Conservation (phyloP, 2,329 filamentous ascomycete species). For the Aspergillus puulaauensis region DNA sequence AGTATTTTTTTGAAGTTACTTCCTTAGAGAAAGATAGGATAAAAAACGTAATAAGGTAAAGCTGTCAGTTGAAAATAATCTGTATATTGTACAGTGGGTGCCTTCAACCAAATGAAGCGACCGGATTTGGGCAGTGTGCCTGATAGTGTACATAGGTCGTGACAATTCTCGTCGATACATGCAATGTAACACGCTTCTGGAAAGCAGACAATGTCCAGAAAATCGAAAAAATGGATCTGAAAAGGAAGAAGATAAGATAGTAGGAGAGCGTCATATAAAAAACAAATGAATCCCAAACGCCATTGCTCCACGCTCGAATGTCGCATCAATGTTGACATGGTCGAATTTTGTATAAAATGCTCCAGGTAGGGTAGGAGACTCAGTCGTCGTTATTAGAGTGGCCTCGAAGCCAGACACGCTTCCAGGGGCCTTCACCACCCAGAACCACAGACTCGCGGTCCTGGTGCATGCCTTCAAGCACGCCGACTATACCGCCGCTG, state of each 20-base stretch:
- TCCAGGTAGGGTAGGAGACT: not conserved
- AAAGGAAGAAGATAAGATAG: slow-evolving; percentile 8
- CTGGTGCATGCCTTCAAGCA: slow-evolving; percentile 68
- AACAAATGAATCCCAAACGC: slow-evolving; percentile 20
- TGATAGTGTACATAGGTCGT: slow-evolving; percentile 23
- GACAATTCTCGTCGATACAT: slow-evolving; percentile 15
- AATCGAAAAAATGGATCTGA: not conserved
- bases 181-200: slow-evolving; percentile 16
- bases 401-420: slow-evolving; percentile 42
- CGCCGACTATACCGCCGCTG: slow-evolving; percentile 64
- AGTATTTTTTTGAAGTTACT: no score
- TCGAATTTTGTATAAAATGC: not conserved
- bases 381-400: slow-evolving; percentile 32
- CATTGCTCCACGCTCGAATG: slow-evolving; percentile 27
- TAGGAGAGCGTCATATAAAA: slow-evolving; percentile 24
- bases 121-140: not conserved
- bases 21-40: no score
- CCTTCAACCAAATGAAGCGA: slow-evolving; percentile 3
- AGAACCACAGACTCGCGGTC: slow-evolving; percentile 51
- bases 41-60: not conserved
- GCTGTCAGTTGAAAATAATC: not conserved
- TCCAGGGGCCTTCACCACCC: slow-evolving; percentile 41
- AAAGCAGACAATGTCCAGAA: slow-evolving; percentile 4
- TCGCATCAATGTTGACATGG: slow-evolving; percentile 15
- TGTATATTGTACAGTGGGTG: slow-evolving; percentile 20